Evolutionary conservation across 2,329 filamentous ascomycete genomes (phyloP), one percentile per base, ranked within the genome.

Genomic region (Diaporthe sp.): DNA sequence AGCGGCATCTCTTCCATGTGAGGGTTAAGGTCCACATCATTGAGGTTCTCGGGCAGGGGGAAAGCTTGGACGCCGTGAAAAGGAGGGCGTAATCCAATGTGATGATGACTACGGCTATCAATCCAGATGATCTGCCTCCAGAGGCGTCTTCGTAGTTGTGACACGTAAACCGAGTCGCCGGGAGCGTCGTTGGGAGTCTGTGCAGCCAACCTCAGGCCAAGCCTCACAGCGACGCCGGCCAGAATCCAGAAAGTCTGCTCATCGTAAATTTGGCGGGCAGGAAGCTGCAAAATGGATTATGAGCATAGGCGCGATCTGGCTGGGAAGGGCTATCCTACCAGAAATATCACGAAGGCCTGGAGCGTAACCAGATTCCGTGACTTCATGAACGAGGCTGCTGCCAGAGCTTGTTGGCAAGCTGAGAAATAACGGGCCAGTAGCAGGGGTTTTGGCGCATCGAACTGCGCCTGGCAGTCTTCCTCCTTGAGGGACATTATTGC

Each of bases 101-200:
- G 73, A 22, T 75, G 63, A 30, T 75, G 73, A 37, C 71, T 75
- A 10, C 75, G 71, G 22, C 74, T 74, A 39, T 76, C 75, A 32
- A 76, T 73, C 73, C 71, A 75, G 9, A 76, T 61, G 30, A 76
- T 72, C n/a, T 76, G 75, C 35, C 75, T 42, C 75, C 75, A 76
- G n/a, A 74, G 85, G 78, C 35, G 81, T 78, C 59, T 80, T 82
- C 13, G 85, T 83, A 56, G 84, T 79, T 22, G 86, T 79, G 17
- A 88, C 80, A 53, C 58, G 32, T 75, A 76, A n/a, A 76, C 73
- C 2, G 75, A 72, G 27, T 73, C 70, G 56, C n/a, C 27, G 7
- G 39, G 27, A 12, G 70, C 58, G 2, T 66, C 30, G n/a, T 50
- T 39, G 30, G 59, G 69, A 13, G 63, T 65, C 12, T 75, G 39